Conservation (phyloP, 1,139 yeast genomes). For the Candida sp. region DNA sequence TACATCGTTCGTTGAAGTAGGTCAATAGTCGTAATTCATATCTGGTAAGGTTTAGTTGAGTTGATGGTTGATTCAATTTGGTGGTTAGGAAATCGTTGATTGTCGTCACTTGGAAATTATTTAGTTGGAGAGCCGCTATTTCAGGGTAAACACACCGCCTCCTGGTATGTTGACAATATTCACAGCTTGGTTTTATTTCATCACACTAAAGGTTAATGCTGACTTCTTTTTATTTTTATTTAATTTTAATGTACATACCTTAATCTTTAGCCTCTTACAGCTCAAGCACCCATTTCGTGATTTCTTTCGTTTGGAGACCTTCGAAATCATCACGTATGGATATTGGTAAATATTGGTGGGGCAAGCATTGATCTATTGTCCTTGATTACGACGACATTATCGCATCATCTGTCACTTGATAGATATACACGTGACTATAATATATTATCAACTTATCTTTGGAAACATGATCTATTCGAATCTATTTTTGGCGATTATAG, state of each 20-base stretch:
- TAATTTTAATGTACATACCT: background rate
- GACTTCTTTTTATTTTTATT: too few species aligned
- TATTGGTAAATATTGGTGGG: too few species aligned
- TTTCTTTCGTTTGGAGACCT: background rate
- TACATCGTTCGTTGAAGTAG: slow-evolving; percentile 27
- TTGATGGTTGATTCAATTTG: slow-evolving; percentile 9
- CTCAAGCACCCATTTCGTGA: slow-evolving; percentile 7
- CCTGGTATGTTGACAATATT: slow-evolving; percentile 24
- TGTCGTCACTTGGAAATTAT: background rate
- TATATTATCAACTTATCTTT: too few species aligned
- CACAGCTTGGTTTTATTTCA: slow-evolving; percentile 24
- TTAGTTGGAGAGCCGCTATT: background rate
- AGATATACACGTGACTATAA: too few species aligned
- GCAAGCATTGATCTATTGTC: too few species aligned
- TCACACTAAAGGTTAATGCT: slow-evolving; percentile 15
- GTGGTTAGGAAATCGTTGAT: background rate
- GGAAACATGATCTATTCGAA: too few species aligned
- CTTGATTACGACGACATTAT: too few species aligned
- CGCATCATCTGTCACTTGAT: too few species aligned
- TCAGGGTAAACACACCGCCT: slow-evolving; percentile 18
- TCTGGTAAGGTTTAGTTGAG: slow-evolving; percentile 20
- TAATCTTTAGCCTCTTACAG: slow-evolving; percentile 7
- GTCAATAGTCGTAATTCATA: slow-evolving; percentile 28
- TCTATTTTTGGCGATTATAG: too few species aligned
- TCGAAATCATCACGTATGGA: background rate